Conservation (phyloP, 805 yeast species). For the Candida broadrunensis region DNA sequence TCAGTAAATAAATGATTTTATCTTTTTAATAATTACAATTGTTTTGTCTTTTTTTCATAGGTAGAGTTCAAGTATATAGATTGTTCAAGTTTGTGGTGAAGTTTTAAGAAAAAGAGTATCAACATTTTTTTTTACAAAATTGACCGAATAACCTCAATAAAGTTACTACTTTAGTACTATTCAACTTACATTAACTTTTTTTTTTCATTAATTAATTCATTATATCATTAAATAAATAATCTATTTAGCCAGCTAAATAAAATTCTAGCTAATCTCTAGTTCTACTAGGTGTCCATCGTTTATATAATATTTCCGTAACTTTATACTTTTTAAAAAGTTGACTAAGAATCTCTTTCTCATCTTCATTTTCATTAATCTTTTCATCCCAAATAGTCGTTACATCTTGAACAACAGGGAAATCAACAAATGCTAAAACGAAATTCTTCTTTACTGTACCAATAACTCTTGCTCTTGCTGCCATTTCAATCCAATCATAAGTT, state of each 20-base stretch:
- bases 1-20: too few species aligned
- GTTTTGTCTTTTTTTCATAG: too few species aligned
- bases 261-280: constrained; percentile 58
- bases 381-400: constrained; percentile 16
- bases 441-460: constrained; percentile 84
- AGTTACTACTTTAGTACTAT: too few species aligned
- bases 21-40: too few species aligned
- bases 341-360: constrained; percentile 14
- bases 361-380: constrained; percentile 12
- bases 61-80: too few species aligned
- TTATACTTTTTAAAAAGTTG: constrained; percentile 41
- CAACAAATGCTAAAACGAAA: constrained; percentile 66
- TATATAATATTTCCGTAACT: constrained; percentile 65
- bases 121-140: too few species aligned
- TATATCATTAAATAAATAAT: background rate
- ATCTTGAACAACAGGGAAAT: constrained; percentile 39
- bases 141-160: too few species aligned
- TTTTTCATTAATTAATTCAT: too few species aligned
- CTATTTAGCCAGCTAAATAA: background rate
- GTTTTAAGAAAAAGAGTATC: too few species aligned
- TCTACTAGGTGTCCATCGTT: constrained; percentile 83
- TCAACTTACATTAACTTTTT: too few species aligned
- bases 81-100: too few species aligned
- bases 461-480: constrained; percentile 71
- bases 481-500: constrained; percentile 53